Percentiles rank a stretch among this genome's conserved stretches.
Evolutionary conservation across 2,329 filamentous ascomycete genomes (phyloP).

Genomic region (Lecanicillium sp.): DNA sequence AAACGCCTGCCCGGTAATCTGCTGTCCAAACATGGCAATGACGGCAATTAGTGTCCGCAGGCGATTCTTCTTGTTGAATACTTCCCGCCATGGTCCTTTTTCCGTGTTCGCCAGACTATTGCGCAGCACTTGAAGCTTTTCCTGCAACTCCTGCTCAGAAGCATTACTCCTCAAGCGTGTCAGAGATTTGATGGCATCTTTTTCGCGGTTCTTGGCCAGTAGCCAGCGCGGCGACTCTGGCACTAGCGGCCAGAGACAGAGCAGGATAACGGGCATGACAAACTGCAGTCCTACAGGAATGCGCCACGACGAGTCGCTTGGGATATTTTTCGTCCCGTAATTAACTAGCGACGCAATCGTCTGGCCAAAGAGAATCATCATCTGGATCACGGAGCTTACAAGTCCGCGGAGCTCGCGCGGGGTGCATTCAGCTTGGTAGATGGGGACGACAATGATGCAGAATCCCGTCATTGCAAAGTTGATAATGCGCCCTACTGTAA

Average conservation of each 20-base stretch:
- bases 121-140: constrained; percentile 13
- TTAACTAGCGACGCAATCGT: constrained; percentile 18
- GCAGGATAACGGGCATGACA: constrained; percentile 27
- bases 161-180: constrained; percentile 19
- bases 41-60: constrained; percentile 16
- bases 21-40: constrained; percentile 21
- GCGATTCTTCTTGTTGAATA: constrained; percentile 14
- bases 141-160: constrained; percentile 16
- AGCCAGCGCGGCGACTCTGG: constrained; percentile 39
- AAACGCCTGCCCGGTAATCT: constrained; percentile 24
- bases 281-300: constrained; percentile 36
- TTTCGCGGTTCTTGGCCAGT: constrained; percentile 24
- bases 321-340: constrained; percentile 17
- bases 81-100: constrained; percentile 15
- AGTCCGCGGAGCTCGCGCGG: constrained; percentile 19
- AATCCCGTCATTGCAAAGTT: constrained; percentile 22
- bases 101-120: constrained; percentile 11
- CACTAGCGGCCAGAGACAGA: constrained; percentile 25
- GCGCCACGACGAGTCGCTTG: constrained; percentile 25
- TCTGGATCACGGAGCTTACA: constrained; percentile 18
- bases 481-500: constrained; percentile 21
- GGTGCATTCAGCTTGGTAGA: constrained; percentile 18
- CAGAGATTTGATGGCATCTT: constrained; percentile 24
- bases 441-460: constrained; percentile 21
- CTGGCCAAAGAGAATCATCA: constrained; percentile 18